These are phyloP conservation scores for Miscanthus sacchariflorus DNA, from an alignment of 202 grass and related monocot genomes.

Conservation along the genomic window DNA sequence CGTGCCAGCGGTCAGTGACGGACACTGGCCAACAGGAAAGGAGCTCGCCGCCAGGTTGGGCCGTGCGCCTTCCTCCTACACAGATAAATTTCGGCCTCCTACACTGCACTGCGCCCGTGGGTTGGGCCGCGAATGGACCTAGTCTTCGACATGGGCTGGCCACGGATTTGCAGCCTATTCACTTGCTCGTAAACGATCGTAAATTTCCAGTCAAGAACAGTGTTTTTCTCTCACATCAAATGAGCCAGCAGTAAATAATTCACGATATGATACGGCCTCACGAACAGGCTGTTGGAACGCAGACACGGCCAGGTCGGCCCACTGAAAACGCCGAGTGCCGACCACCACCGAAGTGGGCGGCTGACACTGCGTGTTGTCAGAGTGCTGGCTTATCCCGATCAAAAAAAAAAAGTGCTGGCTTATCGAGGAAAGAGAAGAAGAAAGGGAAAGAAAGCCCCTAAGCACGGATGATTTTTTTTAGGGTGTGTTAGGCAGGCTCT, in stretches of 20 bases:
- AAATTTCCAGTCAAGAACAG: too few species aligned
- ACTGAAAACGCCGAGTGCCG: neutral
- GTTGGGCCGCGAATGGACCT: neutral
- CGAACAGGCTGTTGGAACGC: too few species aligned
- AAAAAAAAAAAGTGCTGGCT: neutral
- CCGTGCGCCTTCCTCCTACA: neutral
- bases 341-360: constrained; percentile 10
- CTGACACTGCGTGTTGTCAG: too few species aligned
- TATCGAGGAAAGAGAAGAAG: neutral
- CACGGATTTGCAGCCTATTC: too few species aligned
- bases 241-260: too few species aligned
- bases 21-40: neutral
- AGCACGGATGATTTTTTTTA: neutral
- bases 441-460: neutral
- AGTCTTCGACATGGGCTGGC: neutral
- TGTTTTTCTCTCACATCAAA: too few species aligned
- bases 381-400: neutral
- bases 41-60: neutral
- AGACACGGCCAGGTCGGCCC: neutral
- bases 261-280: too few species aligned
- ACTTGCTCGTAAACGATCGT: too few species aligned
- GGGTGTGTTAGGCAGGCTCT: too few species aligned
- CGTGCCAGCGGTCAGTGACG: neutral
- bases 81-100: neutral
- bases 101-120: neutral